phyloP scores from a whole-genome alignment of 2,329 filamentous ascomycete species.

The Cercospora sp. region DNA sequence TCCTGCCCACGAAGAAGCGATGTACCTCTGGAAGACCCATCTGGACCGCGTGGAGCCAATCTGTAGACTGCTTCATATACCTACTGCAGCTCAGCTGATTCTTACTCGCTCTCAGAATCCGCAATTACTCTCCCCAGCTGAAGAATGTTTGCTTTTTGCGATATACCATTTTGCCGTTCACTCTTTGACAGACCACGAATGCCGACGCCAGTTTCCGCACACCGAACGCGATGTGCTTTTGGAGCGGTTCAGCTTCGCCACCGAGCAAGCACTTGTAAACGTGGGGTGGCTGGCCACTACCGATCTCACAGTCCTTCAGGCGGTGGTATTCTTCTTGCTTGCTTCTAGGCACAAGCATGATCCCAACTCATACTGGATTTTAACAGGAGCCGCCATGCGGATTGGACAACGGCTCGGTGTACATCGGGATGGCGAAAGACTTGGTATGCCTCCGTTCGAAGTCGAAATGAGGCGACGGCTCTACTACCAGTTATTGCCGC shows the following conservation, averaged over 20 bases:
- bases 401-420: conserved; percentile 61
- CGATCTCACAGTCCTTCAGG: conserved; percentile 65
- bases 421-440: conserved; percentile 56
- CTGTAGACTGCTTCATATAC: conserved; percentile 68
- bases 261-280: conserved; percentile 65
- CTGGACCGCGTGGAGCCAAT: conserved; percentile 70
- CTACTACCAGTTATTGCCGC: conserved; percentile 61
- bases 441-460: conserved; percentile 56
- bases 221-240: conserved; percentile 31
- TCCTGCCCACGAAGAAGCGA: conserved; percentile 54
- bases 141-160: conserved; percentile 59
- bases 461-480: conserved; percentile 60
- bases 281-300: conserved; percentile 66
- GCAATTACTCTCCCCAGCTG: conserved; percentile 57
- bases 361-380: conserved; percentile 59
- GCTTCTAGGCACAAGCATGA: conserved; percentile 43
- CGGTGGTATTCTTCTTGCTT: conserved; percentile 61
- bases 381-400: conserved; percentile 60
- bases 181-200: conserved; percentile 50
- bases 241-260: conserved; percentile 45
- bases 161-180: conserved; percentile 60
- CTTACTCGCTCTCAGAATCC: conserved; percentile 42
- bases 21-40: conserved; percentile 59
- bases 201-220: conserved; percentile 49
- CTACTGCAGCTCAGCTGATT: conserved; percentile 56